A percentile compares a stretch with the other conserved stretches of the same genome.
Evolutionary conservation across 331 rosid genomes (phyloP).

Genomic region (Malus hybrid): DNA sequence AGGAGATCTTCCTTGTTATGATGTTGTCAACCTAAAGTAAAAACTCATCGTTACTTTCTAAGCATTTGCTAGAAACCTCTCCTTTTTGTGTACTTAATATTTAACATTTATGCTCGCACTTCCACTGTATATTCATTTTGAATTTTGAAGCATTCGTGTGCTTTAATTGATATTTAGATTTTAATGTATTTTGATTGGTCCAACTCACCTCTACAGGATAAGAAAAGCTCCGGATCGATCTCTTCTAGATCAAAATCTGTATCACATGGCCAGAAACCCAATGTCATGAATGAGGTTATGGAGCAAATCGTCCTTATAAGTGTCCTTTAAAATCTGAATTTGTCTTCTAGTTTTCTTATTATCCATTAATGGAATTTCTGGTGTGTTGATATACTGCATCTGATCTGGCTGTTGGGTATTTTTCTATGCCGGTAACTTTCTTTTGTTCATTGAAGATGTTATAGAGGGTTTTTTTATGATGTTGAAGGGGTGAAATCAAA

Average conservation of each 20-base stretch:
- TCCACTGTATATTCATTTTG: background rate
- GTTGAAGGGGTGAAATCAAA: conserved; percentile 52
- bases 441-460: conserved; percentile 44
- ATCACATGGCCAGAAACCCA: conserved; percentile 24
- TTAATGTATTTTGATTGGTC: conserved; percentile 10
- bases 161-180: too few species aligned
- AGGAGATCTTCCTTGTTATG: too few species aligned
- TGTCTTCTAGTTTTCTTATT: background rate
- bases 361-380: conserved; percentile 18
- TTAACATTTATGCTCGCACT: too few species aligned
- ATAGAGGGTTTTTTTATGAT: conserved; percentile 48
- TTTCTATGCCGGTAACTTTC: conserved; percentile 1
- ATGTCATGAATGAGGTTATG: conserved; percentile 48
- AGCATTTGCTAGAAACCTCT: too few species aligned
- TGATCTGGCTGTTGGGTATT: conserved; percentile 14
- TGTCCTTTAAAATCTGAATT: background rate
- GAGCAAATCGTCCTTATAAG: background rate
- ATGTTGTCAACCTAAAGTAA: too few species aligned
- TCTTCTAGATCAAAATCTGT: conserved; percentile 39
- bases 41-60: too few species aligned
- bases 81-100: too few species aligned
- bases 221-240: conserved; percentile 28
- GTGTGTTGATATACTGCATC: conserved; percentile 32
- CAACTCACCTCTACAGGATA: conserved; percentile 36
- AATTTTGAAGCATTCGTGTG: too few species aligned